These are phyloP conservation scores for Protomyces arabidopsidicola DNA, from an alignment of 1,139 yeast genomes.

Conservation along the genomic window DNA sequence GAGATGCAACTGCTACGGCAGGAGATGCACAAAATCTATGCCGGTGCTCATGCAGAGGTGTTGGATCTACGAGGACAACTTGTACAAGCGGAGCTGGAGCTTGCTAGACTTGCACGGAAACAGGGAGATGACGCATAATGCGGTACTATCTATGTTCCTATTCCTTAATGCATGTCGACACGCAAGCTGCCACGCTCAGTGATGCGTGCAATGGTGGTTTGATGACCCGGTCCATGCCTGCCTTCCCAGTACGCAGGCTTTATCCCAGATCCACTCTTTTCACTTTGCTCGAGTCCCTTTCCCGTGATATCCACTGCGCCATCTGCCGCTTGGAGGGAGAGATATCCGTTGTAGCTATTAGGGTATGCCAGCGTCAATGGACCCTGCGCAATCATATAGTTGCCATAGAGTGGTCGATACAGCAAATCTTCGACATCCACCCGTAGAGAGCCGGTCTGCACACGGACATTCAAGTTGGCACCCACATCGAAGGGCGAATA, in stretches of 20 bases:
- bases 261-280: background rate
- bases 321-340: background rate
- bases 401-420: conserved; percentile 12
- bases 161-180: background rate
- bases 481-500: conserved; percentile 16
- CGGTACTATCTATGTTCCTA: background rate
- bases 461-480: conserved; percentile 7
- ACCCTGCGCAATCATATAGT: conserved; percentile 4
- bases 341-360: conserved; percentile 1
- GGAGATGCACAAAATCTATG: conserved; percentile 28
- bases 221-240: background rate
- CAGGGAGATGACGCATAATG: background rate
- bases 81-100: conserved; percentile 18
- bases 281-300: background rate
- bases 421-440: conserved; percentile 6
- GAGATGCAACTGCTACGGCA: conserved; percentile 22
- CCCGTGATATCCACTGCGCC: conserved; percentile 4
- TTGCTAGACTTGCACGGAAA: conserved; percentile 9
- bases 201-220: background rate
- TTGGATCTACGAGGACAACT: conserved; percentile 24
- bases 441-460: background rate
- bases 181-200: background rate
- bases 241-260: background rate
- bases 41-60: conserved; percentile 21
- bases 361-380: conserved; percentile 4